Percentiles rank a stretch among this genome's conserved stretches.
Conservation (phyloP, 2,329 filamentous ascomycete species). For the Fusarium sp. region DNA sequence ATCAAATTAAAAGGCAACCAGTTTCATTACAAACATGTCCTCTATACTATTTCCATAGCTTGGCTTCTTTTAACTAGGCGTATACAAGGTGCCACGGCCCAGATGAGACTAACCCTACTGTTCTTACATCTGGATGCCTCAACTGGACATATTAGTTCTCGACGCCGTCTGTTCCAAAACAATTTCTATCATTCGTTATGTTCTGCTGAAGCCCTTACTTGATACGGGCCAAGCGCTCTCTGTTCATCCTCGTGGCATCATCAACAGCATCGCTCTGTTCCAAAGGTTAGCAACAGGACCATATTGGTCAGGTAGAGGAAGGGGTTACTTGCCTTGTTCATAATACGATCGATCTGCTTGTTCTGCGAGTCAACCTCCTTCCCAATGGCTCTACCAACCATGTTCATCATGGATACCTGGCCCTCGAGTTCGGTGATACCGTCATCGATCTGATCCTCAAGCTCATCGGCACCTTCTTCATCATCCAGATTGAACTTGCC, state of each 20-base stretch:
- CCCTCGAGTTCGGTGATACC: slow-evolving; percentile 71
- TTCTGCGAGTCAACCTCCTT: slow-evolving; percentile 82
- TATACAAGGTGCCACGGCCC: slow-evolving; percentile 9
- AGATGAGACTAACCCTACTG: slow-evolving; percentile 1
- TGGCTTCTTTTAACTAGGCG: not conserved
- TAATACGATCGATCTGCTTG: slow-evolving; percentile 76
- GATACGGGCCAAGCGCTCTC: slow-evolving; percentile 73
- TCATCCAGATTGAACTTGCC: slow-evolving; percentile 82
- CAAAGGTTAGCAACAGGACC: slow-evolving; percentile 42
- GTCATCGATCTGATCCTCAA: slow-evolving; percentile 65
- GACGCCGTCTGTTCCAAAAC: slow-evolving; percentile 1
- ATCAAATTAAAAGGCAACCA: not conserved
- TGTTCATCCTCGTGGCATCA: slow-evolving; percentile 82
- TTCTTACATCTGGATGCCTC: not conserved
- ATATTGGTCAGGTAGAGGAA: not conserved
- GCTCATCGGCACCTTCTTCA: slow-evolving; percentile 62
- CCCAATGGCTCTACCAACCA: slow-evolving; percentile 76
- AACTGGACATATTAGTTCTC: slow-evolving; percentile 15
- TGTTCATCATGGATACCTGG: slow-evolving; percentile 76
- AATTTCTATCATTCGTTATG: slow-evolving; percentile 13
- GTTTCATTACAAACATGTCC: slow-evolving; percentile 12
- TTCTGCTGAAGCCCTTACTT: slow-evolving; percentile 42
- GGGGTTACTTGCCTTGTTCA: slow-evolving; percentile 69
- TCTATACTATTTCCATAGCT: not conserved
- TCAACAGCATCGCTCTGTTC: slow-evolving; percentile 81